phyloP scores from a whole-genome alignment of 2,329 filamentous ascomycete genomes.

The Cercospora janseana region DNA sequence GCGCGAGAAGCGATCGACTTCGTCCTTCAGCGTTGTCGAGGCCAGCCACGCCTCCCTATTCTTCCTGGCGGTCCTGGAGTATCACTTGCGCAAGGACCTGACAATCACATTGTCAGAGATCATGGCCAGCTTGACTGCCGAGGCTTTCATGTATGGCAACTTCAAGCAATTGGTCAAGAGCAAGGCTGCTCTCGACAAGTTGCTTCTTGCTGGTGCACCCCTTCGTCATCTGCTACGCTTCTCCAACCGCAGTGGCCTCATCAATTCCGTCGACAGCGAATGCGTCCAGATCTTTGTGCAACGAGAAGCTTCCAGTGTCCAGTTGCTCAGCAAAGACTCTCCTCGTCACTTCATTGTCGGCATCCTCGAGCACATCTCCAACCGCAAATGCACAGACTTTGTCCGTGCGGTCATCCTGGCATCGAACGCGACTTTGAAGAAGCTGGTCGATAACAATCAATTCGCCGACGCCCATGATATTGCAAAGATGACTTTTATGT shows the following conservation, averaged over 20 bases:
- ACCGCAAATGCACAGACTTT: constrained; percentile 41
- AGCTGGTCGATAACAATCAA: constrained; percentile 42
- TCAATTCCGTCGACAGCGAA: constrained; percentile 34
- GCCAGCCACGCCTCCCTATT: constrained; percentile 44
- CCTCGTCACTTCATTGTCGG: constrained; percentile 42
- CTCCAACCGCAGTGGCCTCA: constrained; percentile 40
- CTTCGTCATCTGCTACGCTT: constrained; percentile 40
- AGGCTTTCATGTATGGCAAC: constrained; percentile 41
- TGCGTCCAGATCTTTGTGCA: constrained; percentile 38
- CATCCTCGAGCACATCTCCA: constrained; percentile 43
- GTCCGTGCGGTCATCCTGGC: constrained; percentile 43
- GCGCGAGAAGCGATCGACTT: constrained; percentile 40
- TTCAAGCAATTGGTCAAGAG: constrained; percentile 38
- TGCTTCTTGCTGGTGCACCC: constrained; percentile 40
- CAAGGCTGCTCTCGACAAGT: constrained; percentile 37
- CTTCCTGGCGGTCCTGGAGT: constrained; percentile 49
- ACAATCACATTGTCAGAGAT: constrained; percentile 44
- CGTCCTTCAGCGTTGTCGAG: constrained; percentile 40
- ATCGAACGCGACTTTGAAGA: constrained; percentile 37
- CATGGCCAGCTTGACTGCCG: constrained; percentile 31
- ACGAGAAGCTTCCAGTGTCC: constrained; percentile 34
- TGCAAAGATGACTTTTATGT: constrained; percentile 45
- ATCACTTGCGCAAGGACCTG: constrained; percentile 41
- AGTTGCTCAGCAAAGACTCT: constrained; percentile 36
- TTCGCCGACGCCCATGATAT: constrained; percentile 46